Evolutionary conservation across 2,329 filamentous ascomycete species (phyloP), one percentile per base, ranked within the genome.

Genomic region (Neocucurbitaria cava): DNA sequence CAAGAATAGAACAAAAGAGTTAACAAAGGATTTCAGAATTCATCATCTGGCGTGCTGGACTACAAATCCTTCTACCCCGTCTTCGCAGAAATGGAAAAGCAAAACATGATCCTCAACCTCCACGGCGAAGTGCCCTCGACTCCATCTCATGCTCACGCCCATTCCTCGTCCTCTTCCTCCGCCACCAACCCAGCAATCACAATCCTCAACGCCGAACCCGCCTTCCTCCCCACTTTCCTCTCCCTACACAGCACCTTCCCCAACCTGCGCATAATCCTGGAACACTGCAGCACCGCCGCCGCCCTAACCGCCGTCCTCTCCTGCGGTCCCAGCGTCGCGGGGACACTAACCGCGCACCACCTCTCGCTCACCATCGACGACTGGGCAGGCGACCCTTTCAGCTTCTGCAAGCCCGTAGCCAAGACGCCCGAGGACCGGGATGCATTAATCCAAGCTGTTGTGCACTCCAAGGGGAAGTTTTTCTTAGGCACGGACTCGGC

Each of bases 231-330:
- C 0, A 94, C 89, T 0, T 81, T 97, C 30, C 81, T 85, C 59
- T 83, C 84, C 17, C 83, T 98, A 1, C 91, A 96, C 69, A 77
- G 83, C 20, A 81, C 81, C 23, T 97, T 96, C 74, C 93, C 94
- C 1, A 81, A 83, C 18, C 81, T 96, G 38, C 84, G 81, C 46
- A 83, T 83, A 58, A 79, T 84, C 52, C 79, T 95, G 42, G 91
- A 97, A 79, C 93, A 97, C 78, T 96, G 91, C 81, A 93, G 92
- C 10, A 96, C 92, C 1, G 87, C 87, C 1, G 91, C 89, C 0
- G 93, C 92, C 0, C 81, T 96, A 4, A 85, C 89, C 59, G 88
- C 91, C 0, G 93, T 97, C 31, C 83, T 84, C 61, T 80, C 85
- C 13, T 96, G 92, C 69, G 91, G 92, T 0, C 84, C 88, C 17